Conservation (phyloP, 2,329 filamentous ascomycete genomes). For the Exophiala calicioides region DNA sequence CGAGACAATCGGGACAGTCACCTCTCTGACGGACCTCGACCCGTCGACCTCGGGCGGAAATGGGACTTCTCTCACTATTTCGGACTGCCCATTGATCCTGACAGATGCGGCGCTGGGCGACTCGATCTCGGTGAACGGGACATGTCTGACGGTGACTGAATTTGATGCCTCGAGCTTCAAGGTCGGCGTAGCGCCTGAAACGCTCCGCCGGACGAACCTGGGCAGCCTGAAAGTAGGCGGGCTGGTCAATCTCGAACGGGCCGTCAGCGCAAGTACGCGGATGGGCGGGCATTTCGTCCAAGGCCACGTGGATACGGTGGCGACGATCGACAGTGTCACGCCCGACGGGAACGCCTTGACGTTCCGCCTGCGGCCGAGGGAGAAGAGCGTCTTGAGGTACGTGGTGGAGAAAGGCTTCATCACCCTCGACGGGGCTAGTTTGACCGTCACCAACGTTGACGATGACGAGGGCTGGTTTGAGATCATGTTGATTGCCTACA, state of each 20-base stretch:
- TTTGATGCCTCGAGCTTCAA: slow-evolving; percentile 68
- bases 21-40: slow-evolving; percentile 77
- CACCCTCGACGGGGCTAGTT: slow-evolving; percentile 87
- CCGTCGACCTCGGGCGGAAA: slow-evolving; percentile 68
- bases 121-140: slow-evolving; percentile 93
- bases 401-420: slow-evolving; percentile 96
- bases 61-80: slow-evolving; percentile 88
- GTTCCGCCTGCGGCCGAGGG: slow-evolving; percentile 71
- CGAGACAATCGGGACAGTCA: slow-evolving; percentile 86
- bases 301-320: slow-evolving; percentile 91
- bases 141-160: slow-evolving; percentile 88
- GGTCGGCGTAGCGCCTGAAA: slow-evolving; percentile 93
- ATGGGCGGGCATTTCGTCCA: slow-evolving; percentile 99
- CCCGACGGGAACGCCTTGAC: slow-evolving; percentile 89
- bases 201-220: slow-evolving; percentile 92
- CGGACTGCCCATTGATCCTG: slow-evolving; percentile 73
- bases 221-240: slow-evolving; percentile 67
- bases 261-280: slow-evolving; percentile 83
- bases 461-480: slow-evolving; percentile 81
- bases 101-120: slow-evolving; percentile 83
- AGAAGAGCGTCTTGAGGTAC: slow-evolving; percentile 69
- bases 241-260: slow-evolving; percentile 88
- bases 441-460: slow-evolving; percentile 86
- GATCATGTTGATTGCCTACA: slow-evolving; percentile 97
- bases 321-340: slow-evolving; percentile 69